Percentiles rank a stretch among this genome's conserved stretches.
phyloP scores from a whole-genome alignment of 1,284 basidiomycete species.

The Malassezia japonica region DNA sequence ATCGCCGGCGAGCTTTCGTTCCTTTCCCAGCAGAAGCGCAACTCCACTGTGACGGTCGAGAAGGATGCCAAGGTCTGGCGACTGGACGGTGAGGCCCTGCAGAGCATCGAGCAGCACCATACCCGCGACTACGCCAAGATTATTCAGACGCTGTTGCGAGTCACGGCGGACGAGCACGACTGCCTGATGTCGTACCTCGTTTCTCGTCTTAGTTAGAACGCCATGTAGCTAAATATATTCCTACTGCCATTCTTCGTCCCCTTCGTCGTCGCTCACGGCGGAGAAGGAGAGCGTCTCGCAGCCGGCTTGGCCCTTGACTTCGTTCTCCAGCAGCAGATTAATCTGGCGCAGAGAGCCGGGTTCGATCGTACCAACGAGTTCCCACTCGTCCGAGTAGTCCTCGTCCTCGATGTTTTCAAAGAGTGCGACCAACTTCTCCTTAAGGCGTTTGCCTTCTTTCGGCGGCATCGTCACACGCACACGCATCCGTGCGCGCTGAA shows the following conservation, averaged over 20 bases:
- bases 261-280: slow-evolving; percentile 33
- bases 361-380: slow-evolving; percentile 76
- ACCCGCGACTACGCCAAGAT: slow-evolving; percentile 23
- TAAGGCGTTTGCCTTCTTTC: slow-evolving; percentile 63
- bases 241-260: slow-evolving; percentile 24
- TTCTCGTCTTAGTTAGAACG: slow-evolving; percentile 23
- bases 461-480: slow-evolving; percentile 70
- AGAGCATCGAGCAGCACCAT: slow-evolving; percentile 20
- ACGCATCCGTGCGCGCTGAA: slow-evolving; percentile 85
- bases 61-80: slow-evolving; percentile 38
- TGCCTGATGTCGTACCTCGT: slow-evolving; percentile 45
- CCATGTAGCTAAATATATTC: neutral
- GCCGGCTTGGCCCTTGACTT: slow-evolving; percentile 66
- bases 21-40: slow-evolving; percentile 30
- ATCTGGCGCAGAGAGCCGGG: slow-evolving; percentile 81
- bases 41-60: slow-evolving; percentile 41
- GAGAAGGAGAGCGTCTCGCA: slow-evolving; percentile 52
- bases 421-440: slow-evolving; percentile 62
- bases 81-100: slow-evolving; percentile 22
- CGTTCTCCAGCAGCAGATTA: slow-evolving; percentile 78
- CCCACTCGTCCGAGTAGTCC: slow-evolving; percentile 71
- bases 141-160: slow-evolving; percentile 33
- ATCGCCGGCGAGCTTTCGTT: slow-evolving; percentile 44
- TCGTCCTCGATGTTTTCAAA: slow-evolving; percentile 78
- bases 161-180: slow-evolving; percentile 43